Percentiles rank a stretch among this genome's conserved stretches.
These are phyloP conservation scores for Ceratobasidium sp. DNA, from an alignment of 1,284 basidiomycete species.

Conservation along the genomic window DNA sequence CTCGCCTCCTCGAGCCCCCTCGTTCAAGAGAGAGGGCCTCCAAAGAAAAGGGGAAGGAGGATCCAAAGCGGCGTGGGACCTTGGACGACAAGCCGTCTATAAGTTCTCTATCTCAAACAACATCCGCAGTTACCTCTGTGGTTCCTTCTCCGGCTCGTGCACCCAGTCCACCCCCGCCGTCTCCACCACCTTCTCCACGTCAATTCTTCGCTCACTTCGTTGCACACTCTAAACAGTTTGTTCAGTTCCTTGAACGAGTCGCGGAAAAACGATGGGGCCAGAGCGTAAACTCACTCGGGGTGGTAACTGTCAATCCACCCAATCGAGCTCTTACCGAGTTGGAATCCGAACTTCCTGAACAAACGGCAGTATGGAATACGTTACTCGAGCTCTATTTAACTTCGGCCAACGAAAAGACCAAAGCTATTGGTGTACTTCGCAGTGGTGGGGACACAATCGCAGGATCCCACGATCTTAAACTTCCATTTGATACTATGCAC, in stretches of 20 bases:
- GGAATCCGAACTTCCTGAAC: slow-evolving; percentile 54
- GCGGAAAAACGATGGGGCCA: slow-evolving; percentile 83
- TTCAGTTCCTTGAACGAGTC: slow-evolving; percentile 87
- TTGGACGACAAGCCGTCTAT: slow-evolving; percentile 30
- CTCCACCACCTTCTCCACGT: slow-evolving; percentile 69
- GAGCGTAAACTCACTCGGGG: slow-evolving; percentile 57
- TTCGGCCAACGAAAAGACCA: slow-evolving; percentile 45
- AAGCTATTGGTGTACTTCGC: slow-evolving; percentile 63
- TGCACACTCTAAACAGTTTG: slow-evolving; percentile 82
- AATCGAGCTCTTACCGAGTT: slow-evolving; percentile 1
- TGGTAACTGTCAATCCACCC: slow-evolving; percentile 19
- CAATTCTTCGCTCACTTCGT: slow-evolving; percentile 95
- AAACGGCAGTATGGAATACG: slow-evolving; percentile 93
- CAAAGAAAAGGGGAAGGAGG: slow-evolving; percentile 29
- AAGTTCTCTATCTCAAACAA: slow-evolving; percentile 12
- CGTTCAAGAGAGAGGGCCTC: slow-evolving; percentile 6
- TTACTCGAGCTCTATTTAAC: slow-evolving; percentile 88
- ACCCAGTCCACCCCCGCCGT: slow-evolving; percentile 48
- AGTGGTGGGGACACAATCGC: slow-evolving; percentile 34
- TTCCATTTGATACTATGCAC: slow-evolving; percentile 89
- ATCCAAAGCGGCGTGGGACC: slow-evolving; percentile 5
- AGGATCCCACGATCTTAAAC: slow-evolving; percentile 52
- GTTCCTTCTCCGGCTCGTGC: slow-evolving; percentile 48
- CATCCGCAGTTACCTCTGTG: slow-evolving; percentile 20
- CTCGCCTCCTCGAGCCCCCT: slow-evolving; percentile 21